phyloP scores from a whole-genome alignment of 768 basidiomycete genomes.

The Chlorophyllum brunneum region DNA sequence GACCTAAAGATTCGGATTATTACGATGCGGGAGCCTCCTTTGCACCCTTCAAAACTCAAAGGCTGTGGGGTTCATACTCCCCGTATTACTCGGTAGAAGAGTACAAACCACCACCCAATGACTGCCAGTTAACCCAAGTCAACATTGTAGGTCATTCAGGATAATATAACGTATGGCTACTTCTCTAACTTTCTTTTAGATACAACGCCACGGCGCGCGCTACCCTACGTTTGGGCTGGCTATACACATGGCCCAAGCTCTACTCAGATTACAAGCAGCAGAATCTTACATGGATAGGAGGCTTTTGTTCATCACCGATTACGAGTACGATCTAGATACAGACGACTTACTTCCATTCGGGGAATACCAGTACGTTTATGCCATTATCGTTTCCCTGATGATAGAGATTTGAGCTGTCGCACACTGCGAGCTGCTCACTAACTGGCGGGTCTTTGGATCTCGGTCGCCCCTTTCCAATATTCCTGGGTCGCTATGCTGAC shows the following conservation, averaged over 20 bases:
- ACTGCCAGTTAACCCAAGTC: conserved; percentile 58
- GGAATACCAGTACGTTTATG: conserved; percentile 50
- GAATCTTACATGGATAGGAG: conserved; percentile 37
- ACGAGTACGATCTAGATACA: conserved; percentile 52
- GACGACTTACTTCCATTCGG: conserved; percentile 67
- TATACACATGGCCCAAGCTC: conserved; percentile 36
- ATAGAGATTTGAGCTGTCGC: not conserved
- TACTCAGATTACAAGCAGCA: conserved; percentile 53
- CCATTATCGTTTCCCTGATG: not conserved
- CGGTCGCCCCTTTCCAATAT: not conserved
- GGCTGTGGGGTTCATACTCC: conserved; percentile 57
- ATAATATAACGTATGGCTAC: not conserved
- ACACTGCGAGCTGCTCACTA: not conserved
- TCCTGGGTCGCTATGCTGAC: not conserved
- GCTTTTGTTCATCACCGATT: conserved; percentile 56
- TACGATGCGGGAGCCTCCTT: conserved; percentile 7
- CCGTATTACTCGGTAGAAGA: conserved; percentile 49
- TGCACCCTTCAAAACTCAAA: conserved; percentile 12
- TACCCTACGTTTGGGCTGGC: conserved; percentile 59
- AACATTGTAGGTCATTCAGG: conserved; percentile 6
- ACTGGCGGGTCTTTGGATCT: not conserved
- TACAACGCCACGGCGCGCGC: conserved; percentile 80
- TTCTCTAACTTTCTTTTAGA: conserved; percentile 31
- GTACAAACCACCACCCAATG: conserved; percentile 42
- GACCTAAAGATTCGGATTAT: not conserved